Evolutionary conservation across 257 asterid genomes (phyloP).

Genomic region (Schizonepeta tenuifolia): DNA sequence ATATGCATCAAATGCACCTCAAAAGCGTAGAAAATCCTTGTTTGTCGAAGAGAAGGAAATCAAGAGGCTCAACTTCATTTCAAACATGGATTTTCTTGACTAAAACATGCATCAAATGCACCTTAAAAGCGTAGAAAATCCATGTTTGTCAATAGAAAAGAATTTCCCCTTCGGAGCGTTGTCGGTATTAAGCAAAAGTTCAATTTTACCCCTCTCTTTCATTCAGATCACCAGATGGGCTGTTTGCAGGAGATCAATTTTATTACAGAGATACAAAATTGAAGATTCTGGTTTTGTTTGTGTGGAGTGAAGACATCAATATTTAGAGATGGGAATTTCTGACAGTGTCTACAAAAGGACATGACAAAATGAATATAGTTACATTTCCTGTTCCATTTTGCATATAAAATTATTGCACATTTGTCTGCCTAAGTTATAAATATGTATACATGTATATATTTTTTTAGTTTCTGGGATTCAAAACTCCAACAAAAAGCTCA

Average conservation of each 20-base stretch:
- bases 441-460: not conserved
- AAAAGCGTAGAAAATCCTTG: too few relatives aligned
- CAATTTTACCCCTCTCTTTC: not conserved
- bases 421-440: constrained; percentile 23
- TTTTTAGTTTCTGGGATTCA: constrained; percentile 19
- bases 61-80: too few relatives aligned
- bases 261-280: not conserved
- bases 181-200: not conserved
- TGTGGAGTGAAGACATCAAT: constrained; percentile 5
- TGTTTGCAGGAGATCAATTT: constrained; percentile 24
- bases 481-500: constrained; percentile 28
- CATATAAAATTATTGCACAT: constrained; percentile 21
- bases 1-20: too few relatives aligned
- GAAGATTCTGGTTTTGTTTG: constrained; percentile 25
- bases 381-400: constrained; percentile 32
- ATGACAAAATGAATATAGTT: constrained; percentile 30
- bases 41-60: too few relatives aligned
- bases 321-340: constrained; percentile 20
- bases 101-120: too few relatives aligned
- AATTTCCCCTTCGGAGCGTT: not conserved
- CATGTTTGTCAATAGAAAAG: too few relatives aligned
- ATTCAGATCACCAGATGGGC: constrained; percentile 17
- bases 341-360: constrained; percentile 31
- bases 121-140: too few relatives aligned
- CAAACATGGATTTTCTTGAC: too few relatives aligned